Conservation (phyloP, 495 filamentous ascomycete species). For the Aspergillus steynii region DNA sequence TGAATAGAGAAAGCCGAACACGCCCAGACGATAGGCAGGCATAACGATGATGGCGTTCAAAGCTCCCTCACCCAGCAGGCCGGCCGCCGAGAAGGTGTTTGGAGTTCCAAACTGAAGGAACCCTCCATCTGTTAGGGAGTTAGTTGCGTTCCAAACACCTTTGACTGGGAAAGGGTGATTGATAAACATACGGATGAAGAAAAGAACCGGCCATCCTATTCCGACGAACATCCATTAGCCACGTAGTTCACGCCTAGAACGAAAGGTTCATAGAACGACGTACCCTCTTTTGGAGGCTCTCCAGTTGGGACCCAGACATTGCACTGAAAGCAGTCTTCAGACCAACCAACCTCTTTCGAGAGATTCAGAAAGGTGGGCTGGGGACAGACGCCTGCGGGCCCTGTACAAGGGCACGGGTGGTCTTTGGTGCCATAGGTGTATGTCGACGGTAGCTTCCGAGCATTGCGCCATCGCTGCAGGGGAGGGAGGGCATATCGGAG, state of each 20-base stretch:
- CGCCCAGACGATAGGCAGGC: constrained; percentile 68
- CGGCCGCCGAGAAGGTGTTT: constrained; percentile 46
- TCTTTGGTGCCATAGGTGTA: constrained; percentile 40
- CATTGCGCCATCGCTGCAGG: constrained; percentile 37
- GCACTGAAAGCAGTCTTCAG: constrained; percentile 48
- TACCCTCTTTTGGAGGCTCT: constrained; percentile 33
- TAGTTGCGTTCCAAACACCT: background rate
- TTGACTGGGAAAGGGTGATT: background rate
- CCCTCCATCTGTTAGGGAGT: constrained; percentile 45
- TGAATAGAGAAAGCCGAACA: constrained; percentile 67
- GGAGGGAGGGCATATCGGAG: constrained; percentile 45
- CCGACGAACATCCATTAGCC: background rate
- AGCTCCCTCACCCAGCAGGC: constrained; percentile 50
- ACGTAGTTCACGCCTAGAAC: background rate
- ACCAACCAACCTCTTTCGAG: constrained; percentile 24
- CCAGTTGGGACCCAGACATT: constrained; percentile 45
- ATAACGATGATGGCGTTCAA: constrained; percentile 59
- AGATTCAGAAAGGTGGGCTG: constrained; percentile 34
- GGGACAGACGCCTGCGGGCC: constrained; percentile 36
- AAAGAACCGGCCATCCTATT: constrained; percentile 46
- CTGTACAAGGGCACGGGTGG: constrained; percentile 29
- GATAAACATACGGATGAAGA: constrained; percentile 40
- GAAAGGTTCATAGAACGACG: background rate
- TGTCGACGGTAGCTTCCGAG: constrained; percentile 27
- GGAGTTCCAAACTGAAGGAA: constrained; percentile 58